Base-by-base conservation (phyloP, 805 yeast genomes). In the Wickerhamiella parazyma region DNA sequence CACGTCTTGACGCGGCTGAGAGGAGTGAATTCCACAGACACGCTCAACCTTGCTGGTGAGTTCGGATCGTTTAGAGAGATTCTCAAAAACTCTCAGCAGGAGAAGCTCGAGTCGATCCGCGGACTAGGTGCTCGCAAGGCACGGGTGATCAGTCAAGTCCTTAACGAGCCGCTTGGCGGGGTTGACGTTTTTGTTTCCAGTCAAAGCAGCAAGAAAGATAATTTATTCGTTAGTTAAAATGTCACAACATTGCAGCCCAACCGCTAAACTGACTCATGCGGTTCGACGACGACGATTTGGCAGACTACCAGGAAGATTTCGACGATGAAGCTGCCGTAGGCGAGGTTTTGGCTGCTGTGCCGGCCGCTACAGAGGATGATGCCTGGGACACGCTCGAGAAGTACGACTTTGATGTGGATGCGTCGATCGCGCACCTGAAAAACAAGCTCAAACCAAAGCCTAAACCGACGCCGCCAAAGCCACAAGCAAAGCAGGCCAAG, bases 21-120 rank as follows among this genome's bases (percentile, higher is more conserved):
- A 7, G 58, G 67, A 6, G 60, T 66, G 25, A 66, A 65, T 52
- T 58, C 56, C 49, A 56, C 58, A 33, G 68, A 66, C 46, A 64
- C 59, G 2, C 46, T 56, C 8, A 56, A 56, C 16, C 49, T 66
- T 19, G 46, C 61, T 3, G 40, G 55, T 8, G 54, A 52, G 26
- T 66, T 52, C 48, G 65, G 66, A 6, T 53, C 56, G 11, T 41
- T 63, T 34, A 41, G 51, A 12, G 50, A 53, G 17, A 62, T 61
- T 9, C 49, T 61, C n/a, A 21, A 36, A 6, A 57, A 58, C 37
- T 40, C 43, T 4, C 31, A 17, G 33, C 33, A 20, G 29, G 43
- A 40, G 8, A 25, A 33, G 18, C 33, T 40, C 22, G 38, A 40
- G 25, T 8, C 19, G 3, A 33, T 40, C 12, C 14, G 33, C 3